phyloP scores from a whole-genome alignment of 495 filamentous ascomycete genomes.

The Platismatia glauca region DNA sequence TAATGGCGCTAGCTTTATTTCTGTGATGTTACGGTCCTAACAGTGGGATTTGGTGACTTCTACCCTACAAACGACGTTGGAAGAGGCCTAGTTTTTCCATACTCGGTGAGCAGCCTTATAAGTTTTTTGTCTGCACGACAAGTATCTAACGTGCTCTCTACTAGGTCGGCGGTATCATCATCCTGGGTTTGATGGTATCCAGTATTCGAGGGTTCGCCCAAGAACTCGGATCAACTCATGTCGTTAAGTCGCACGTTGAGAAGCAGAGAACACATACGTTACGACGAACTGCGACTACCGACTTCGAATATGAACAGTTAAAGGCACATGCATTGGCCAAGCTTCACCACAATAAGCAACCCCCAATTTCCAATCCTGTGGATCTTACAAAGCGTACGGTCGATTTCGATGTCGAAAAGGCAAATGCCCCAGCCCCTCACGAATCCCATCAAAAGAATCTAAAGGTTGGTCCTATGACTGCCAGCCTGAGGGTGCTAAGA shows the following conservation, averaged over 20 bases:
- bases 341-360: neutral
- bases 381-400: conserved; percentile 7
- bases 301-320: conserved; percentile 28
- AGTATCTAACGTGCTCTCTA: neutral
- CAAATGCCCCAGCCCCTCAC: neutral
- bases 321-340: conserved; percentile 8
- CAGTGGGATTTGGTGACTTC: conserved; percentile 58
- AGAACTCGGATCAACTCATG: conserved; percentile 56
- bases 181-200: conserved; percentile 76
- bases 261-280: conserved; percentile 49
- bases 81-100: conserved; percentile 67
- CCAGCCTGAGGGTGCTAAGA: conserved; percentile 12
- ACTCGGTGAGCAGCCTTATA: conserved; percentile 34
- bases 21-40: conserved; percentile 56
- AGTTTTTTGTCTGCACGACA: neutral
- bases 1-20: conserved; percentile 42
- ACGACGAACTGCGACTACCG: conserved; percentile 42
- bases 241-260: conserved; percentile 56
- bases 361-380: conserved; percentile 19
- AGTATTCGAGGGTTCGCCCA: conserved; percentile 65
- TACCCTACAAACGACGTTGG: conserved; percentile 40
- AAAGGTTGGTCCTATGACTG: conserved; percentile 1
- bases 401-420: conserved; percentile 17
- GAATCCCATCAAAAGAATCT: neutral
- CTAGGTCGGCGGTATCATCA: conserved; percentile 68